Conservation (phyloP, 192 early-diverging fungal species). For the Coemansia sp. region DNA sequence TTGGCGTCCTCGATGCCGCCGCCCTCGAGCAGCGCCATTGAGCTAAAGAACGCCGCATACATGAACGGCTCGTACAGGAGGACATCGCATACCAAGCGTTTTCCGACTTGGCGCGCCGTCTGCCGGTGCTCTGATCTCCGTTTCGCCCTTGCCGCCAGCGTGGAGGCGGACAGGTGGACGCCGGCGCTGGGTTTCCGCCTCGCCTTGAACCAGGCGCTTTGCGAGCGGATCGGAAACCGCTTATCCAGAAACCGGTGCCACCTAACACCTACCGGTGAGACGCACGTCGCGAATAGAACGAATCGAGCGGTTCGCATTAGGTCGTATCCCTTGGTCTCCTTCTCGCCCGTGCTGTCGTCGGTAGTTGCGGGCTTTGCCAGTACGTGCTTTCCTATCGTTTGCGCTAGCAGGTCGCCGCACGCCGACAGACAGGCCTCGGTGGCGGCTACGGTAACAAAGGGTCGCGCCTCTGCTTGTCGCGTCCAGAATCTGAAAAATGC, state of each 20-base stretch:
- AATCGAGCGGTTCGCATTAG: slow-evolving; percentile 48
- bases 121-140: slow-evolving; percentile 30
- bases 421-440: slow-evolving; percentile 55
- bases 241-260: slow-evolving; percentile 56
- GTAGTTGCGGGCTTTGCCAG: too few relatives aligned
- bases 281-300: slow-evolving; percentile 44
- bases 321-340: slow-evolving; percentile 31
- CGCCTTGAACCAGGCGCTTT: slow-evolving; percentile 45
- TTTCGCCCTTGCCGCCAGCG: slow-evolving; percentile 21
- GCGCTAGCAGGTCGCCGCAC: slow-evolving; percentile 55
- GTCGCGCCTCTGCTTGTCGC: slow-evolving; percentile 54
- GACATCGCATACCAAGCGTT: slow-evolving; percentile 43
- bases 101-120: slow-evolving; percentile 42
- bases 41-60: slow-evolving; percentile 49
- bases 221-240: slow-evolving; percentile 52
- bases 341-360: not conserved
- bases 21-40: slow-evolving; percentile 55
- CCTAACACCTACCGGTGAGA: slow-evolving; percentile 51
- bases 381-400: slow-evolving; percentile 41
- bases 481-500: slow-evolving; percentile 58
- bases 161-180: slow-evolving; percentile 8
- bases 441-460: slow-evolving; percentile 51
- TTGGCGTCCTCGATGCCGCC: slow-evolving; percentile 33
- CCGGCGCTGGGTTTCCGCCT: slow-evolving; percentile 17
- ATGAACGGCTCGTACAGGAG: slow-evolving; percentile 50